Conservation (phyloP, 768 basidiomycete genomes). For the Agrocybe pediades region DNA sequence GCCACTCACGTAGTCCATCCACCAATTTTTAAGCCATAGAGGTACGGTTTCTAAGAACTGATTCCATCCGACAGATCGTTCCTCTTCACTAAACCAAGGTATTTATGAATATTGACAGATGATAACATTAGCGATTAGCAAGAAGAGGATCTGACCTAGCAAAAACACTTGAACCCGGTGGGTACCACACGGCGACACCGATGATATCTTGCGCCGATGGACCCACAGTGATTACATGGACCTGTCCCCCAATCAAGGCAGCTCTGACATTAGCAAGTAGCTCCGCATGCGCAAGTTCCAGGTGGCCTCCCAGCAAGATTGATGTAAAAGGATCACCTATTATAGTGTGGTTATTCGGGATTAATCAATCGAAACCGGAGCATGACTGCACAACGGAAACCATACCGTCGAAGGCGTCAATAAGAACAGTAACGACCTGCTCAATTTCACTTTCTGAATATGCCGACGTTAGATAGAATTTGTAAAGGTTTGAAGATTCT, state of each 20-base stretch:
- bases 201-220: conserved; percentile 23
- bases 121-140: background rate
- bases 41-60: conserved; percentile 23
- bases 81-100: conserved; percentile 20
- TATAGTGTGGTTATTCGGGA: background rate
- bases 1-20: conserved; percentile 25
- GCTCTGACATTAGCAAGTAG: conserved; percentile 21
- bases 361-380: background rate
- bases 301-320: conserved; percentile 21
- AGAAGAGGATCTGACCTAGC: conserved; percentile 21
- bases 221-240: conserved; percentile 26
- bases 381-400: background rate
- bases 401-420: conserved; percentile 10
- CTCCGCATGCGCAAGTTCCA: conserved; percentile 14
- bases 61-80: conserved; percentile 28
- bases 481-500: background rate
- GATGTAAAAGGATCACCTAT: conserved; percentile 21
- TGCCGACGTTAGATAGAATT: background rate
- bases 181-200: conserved; percentile 32
- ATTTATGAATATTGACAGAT: background rate
- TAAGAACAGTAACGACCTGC: conserved; percentile 2
- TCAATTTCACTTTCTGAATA: conserved; percentile 8
- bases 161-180: conserved; percentile 25
- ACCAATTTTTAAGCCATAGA: conserved; percentile 25
- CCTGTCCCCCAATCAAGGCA: conserved; percentile 26